Evolutionary conservation across 2,329 filamentous ascomycete species (phyloP), one percentile per base, ranked within the genome.

Genomic region (Apiospora rasikravindrae): DNA sequence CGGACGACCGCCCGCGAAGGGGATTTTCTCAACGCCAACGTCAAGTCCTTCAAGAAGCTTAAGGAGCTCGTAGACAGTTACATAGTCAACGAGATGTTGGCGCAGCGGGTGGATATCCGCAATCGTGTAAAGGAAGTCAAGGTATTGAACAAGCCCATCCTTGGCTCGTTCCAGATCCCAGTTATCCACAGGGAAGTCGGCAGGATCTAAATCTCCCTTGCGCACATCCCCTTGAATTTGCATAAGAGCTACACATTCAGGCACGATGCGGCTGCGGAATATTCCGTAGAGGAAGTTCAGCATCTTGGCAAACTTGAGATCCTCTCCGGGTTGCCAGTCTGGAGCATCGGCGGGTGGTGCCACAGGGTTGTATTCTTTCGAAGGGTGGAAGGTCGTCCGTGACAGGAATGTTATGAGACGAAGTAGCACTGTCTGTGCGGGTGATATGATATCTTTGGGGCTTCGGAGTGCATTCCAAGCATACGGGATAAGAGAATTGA

Each of bases 111-210:
- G 88, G 77, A 96, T 93, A 78, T 98, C 95, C 0, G 94, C 95
- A 40, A 98, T 89, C 0, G 96, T 95, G 22, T 93, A 94, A 70
- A 98, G 93, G 80, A 98, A 97, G 77, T 98, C 95, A 1, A 98
- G 89, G 79, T 97, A 98, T 81, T 98, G 95, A 69, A 95, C 94
- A 0, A 98, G 90, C 0, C 96, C 96, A 78, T 98, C 96, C 81
- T 97, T 98, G 72, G 97, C 96, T 19, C 96, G 91, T 81, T 98
- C 96, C 93, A 98, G 97, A 78, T 98, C 96, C 96, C 96, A 98
- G 67, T 95, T 89, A 77, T 98, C 97, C 1, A 98, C 91, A 0
- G 96, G 96, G 77, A 98, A 98, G 78, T 98, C 95, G 74, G 94
- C 91, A 0, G 94, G 91, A 73, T 96, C 89, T 22, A 92, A 90